Base-by-base conservation (phyloP, 2,329 filamentous ascomycete genomes). In the Blastomyces emzantsi region DNA sequence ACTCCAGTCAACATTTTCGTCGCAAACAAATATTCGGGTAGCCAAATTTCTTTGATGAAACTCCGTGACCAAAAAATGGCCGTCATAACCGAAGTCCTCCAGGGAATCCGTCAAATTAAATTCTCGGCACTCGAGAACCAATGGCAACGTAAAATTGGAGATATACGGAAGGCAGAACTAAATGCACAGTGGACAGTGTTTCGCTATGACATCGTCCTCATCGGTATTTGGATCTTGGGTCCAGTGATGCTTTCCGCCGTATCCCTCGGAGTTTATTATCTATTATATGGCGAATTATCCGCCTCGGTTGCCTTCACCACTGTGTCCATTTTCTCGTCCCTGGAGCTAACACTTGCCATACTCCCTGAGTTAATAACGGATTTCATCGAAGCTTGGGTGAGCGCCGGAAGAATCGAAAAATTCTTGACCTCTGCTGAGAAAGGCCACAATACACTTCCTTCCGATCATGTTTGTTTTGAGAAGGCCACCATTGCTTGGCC, bases 91-190 rank as follows among this genome's bases (percentile, higher is more conserved):
- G 90, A 94, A 73, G 88, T 87, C 0, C 77, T 94, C 1, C 84
- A 89, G 68, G 90, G 90, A 8, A 92, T 93, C 67, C 84, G 89
- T 1, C 90, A 94, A 73, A 90, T 94, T 76, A 94, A 94, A 70
- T 92, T 93, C 69, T 89, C 89, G 0, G 90, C 90, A 0, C 76
- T 91, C 1, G 90, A 93, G 73, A 76, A 79, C 25, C 85, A 89
- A 68, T 93, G 90, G 90, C 85, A 91, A 72, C 79, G 81, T 19
- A 88, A 87, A 65, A 89, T 94, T 71, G 75, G 81, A 66, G 74
- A 82, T 66, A 83, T 87, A 8, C 81, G 90, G 70, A 82, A 86
- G 54, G 83, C 81, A 57, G 90, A 93, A 72, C 80, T 93, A 11
- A 74, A 76, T 5, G 84, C 84, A 28, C 81, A 90, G 45, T 90